Percentiles rank a stretch among this genome's conserved stretches.
These are phyloP conservation scores for Quercus dentata DNA, from an alignment of 306 rosid species.

Conservation along the genomic window DNA sequence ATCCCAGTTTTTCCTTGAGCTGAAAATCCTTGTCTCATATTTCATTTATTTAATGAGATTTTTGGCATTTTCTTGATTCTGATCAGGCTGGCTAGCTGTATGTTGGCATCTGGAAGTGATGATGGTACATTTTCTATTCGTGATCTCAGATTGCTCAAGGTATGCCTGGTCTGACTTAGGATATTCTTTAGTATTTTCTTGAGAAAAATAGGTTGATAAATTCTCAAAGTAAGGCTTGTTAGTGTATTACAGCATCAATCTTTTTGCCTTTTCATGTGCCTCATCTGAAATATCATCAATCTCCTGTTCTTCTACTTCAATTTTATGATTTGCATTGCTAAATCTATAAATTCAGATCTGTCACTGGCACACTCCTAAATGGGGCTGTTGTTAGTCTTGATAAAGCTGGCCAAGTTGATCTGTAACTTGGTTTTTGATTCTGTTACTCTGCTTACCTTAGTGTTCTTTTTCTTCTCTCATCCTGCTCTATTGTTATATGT, in stretches of 20 bases:
- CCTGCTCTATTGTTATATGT: not conserved
- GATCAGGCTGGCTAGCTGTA: slow-evolving; percentile 72
- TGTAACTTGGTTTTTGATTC: not conserved
- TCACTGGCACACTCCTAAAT: not conserved
- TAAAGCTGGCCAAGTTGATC: not conserved
- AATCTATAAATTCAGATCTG: not conserved
- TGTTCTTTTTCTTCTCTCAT: not conserved
- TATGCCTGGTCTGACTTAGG: slow-evolving; percentile 21
- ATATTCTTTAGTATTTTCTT: not conserved
- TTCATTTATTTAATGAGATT: not conserved
- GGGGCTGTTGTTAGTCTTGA: not conserved
- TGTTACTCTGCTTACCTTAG: not conserved
- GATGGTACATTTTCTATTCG: slow-evolving; percentile 93
- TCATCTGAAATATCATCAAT: not conserved
- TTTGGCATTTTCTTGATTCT: slow-evolving; percentile 17
- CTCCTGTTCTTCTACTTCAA: not conserved
- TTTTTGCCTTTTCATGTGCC: slow-evolving; percentile 10
- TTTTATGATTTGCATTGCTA: not conserved
- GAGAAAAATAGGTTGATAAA: not conserved
- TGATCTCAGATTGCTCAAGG: slow-evolving; percentile 87
- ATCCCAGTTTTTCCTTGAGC: slow-evolving; percentile 3
- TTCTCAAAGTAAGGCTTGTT: not conserved
- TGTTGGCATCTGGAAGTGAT: slow-evolving; percentile 97
- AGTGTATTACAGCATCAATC: not conserved
- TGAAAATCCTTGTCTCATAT: not conserved